Evolutionary conservation across 2,329 filamentous ascomycete genomes (phyloP).

Genomic region (Allantophomopsis cytisporea): DNA sequence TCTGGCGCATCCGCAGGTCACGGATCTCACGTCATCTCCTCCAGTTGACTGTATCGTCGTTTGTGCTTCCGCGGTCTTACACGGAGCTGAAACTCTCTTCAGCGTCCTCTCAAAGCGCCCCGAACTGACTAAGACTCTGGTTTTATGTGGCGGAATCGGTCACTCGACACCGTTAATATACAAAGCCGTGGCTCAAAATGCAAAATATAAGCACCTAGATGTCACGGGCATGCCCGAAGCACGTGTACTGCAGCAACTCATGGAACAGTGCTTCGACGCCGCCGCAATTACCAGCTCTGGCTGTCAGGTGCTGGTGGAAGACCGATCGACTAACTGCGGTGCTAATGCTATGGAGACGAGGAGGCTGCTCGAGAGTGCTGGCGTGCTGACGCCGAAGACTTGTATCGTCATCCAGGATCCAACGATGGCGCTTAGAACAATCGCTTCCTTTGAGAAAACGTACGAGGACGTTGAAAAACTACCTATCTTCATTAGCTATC

Average conservation of each 20-base stretch:
- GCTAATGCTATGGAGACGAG: slow-evolving; percentile 24
- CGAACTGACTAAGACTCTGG: slow-evolving; percentile 18
- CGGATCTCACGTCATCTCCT: not conserved
- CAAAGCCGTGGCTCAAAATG: slow-evolving; percentile 21
- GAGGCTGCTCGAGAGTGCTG: slow-evolving; percentile 19
- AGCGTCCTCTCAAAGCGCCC: slow-evolving; percentile 15
- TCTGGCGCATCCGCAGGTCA: not conserved
- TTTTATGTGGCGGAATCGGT: slow-evolving; percentile 29
- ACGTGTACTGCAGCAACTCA: slow-evolving; percentile 21
- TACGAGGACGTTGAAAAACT: slow-evolving; percentile 13
- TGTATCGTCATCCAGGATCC: slow-evolving; percentile 28
- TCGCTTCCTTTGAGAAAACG: slow-evolving; percentile 24
- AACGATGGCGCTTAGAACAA: slow-evolving; percentile 28
- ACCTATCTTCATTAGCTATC: slow-evolving; percentile 17
- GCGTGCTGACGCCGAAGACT: slow-evolving; percentile 10
- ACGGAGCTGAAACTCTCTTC: slow-evolving; percentile 21
- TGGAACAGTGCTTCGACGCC: slow-evolving; percentile 17
- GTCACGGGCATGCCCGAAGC: slow-evolving; percentile 24
- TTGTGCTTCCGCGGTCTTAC: slow-evolving; percentile 24
- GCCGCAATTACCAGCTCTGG: slow-evolving; percentile 12
- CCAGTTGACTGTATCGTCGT: slow-evolving; percentile 23
- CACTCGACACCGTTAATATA: slow-evolving; percentile 29
- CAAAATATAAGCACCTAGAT: slow-evolving; percentile 9
- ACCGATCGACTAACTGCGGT: slow-evolving; percentile 30
- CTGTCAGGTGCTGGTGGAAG: slow-evolving; percentile 22